Conservation (phyloP, 768 basidiomycete species). For the Pholiota molesta region DNA sequence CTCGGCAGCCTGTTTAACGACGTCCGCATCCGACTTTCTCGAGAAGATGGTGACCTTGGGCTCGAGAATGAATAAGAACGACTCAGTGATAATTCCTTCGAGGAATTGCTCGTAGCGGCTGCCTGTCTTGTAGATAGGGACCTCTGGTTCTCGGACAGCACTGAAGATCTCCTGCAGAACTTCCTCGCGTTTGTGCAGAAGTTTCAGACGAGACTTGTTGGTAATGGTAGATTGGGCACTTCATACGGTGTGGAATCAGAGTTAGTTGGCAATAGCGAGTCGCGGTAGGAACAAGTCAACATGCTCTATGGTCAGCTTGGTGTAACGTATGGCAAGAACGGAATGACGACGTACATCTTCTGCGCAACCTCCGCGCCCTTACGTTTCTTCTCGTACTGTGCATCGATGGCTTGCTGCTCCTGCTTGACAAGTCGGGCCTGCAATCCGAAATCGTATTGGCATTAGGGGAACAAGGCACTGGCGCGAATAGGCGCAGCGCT, state of each 20-base stretch:
- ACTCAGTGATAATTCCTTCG: slow-evolving; percentile 84
- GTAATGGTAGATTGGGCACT: slow-evolving; percentile 96
- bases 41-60: slow-evolving; percentile 65
- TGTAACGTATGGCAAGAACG: neutral
- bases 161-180: slow-evolving; percentile 88
- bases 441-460: neutral
- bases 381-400: slow-evolving; percentile 92
- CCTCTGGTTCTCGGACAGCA: slow-evolving; percentile 64
- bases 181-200: slow-evolving; percentile 91
- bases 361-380: slow-evolving; percentile 93
- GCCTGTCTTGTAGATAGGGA: slow-evolving; percentile 63
- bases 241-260: neutral
- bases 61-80: slow-evolving; percentile 82
- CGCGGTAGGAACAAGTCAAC: neutral
- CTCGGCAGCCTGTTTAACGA: slow-evolving; percentile 64
- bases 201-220: slow-evolving; percentile 91
- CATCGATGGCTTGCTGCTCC: slow-evolving; percentile 93
- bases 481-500: neutral
- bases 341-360: slow-evolving; percentile 75
- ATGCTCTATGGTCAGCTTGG: neutral
- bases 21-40: slow-evolving; percentile 66
- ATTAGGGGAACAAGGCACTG: slow-evolving; percentile 1
- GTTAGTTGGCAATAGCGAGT: neutral
- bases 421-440: slow-evolving; percentile 98
- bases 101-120: slow-evolving; percentile 81